Evolutionary conservation across 768 basidiomycete species (phyloP), one percentile per base, ranked within the genome.

Genomic region (Mycena crocata): DNA sequence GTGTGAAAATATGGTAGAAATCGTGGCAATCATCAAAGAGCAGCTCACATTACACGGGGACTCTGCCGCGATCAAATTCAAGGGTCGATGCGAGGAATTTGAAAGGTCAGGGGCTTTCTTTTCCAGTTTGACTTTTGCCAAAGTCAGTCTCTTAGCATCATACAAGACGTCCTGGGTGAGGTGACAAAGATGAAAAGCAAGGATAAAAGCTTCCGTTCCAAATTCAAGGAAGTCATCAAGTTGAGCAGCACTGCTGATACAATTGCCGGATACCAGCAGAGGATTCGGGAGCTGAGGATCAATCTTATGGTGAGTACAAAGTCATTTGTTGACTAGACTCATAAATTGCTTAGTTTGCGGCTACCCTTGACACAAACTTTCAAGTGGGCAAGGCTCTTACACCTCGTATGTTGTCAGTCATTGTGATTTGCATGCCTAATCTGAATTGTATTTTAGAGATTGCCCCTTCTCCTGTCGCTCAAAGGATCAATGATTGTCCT

Each of bases 401-500:
- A 3, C 21, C 35, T 10, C 13, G 57, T 60, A 60, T 24, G 46
- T 28, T 30, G 5, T 39, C 7, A 3, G 14, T 49, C 7, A 9
- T 1, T 37, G 3, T 17, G n/a, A 34, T 2, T 19, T 4, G 1
- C 19, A 46, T 28, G 14, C 31, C n/a, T n/a, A 21, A 32, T 35
- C 44, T 40, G 8, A 55, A 5, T 23, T 35, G 8, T 5, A 10
- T 17, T 48, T 19, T 26, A 3, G 2, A 42, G 39, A 57, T 46
- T 48, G n/a, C 15, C 14, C 45, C 10, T 26, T 1, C 15, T 28
- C 4, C 51, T 7, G 30, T 10, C 1, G 12, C n/a, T n/a, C n/a
- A n/a, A n/a, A n/a, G n/a, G n/a, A 34, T 55, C 51, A 44, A 54
- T n/a, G 46, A 34, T 26, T 54, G 51, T 50, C 62, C 62, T 15